Evolutionary conservation across 768 basidiomycete species (phyloP).

Genomic region (Cystobasidium tubakii): DNA sequence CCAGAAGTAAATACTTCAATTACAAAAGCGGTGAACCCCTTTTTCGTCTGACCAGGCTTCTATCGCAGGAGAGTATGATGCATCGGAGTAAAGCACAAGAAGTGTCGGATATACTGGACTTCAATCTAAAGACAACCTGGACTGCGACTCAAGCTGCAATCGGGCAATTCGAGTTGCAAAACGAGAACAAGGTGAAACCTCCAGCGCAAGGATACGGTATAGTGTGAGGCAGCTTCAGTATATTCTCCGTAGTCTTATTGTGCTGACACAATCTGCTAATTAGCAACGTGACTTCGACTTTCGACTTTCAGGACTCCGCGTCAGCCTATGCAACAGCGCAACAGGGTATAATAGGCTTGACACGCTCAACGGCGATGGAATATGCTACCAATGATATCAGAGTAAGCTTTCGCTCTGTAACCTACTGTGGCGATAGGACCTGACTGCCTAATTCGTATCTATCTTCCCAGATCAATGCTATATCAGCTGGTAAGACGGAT

Average conservation of each 20-base stretch:
- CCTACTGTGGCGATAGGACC: too few relatives aligned
- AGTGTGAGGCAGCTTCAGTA: slow-evolving; percentile 1
- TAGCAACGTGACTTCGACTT: slow-evolving; percentile 11
- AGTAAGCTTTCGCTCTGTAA: background rate
- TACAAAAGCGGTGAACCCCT: background rate
- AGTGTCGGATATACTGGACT: slow-evolving; percentile 11
- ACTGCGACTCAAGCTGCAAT: slow-evolving; percentile 29
- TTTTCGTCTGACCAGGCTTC: background rate
- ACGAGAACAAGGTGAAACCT: slow-evolving; percentile 4
- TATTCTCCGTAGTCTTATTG: background rate
- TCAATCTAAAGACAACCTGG: slow-evolving; percentile 12
- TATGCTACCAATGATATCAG: slow-evolving; percentile 25
- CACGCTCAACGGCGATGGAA: slow-evolving; percentile 16
- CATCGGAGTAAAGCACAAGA: background rate
- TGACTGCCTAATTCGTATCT: background rate
- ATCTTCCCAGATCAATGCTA: background rate
- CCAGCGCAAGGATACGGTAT: slow-evolving; percentile 20
- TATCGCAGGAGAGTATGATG: slow-evolving; percentile 26
- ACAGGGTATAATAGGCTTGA: slow-evolving; percentile 19
- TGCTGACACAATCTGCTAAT: background rate
- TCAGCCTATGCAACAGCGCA: slow-evolving; percentile 1
- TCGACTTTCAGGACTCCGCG: slow-evolving; percentile 19
- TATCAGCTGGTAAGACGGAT: slow-evolving; percentile 6
- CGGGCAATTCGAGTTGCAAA: slow-evolving; percentile 21
- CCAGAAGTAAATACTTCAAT: slow-evolving; percentile 15